Evolutionary conservation across 306 rosid species (phyloP).

Genomic region (Fagus crenata): DNA sequence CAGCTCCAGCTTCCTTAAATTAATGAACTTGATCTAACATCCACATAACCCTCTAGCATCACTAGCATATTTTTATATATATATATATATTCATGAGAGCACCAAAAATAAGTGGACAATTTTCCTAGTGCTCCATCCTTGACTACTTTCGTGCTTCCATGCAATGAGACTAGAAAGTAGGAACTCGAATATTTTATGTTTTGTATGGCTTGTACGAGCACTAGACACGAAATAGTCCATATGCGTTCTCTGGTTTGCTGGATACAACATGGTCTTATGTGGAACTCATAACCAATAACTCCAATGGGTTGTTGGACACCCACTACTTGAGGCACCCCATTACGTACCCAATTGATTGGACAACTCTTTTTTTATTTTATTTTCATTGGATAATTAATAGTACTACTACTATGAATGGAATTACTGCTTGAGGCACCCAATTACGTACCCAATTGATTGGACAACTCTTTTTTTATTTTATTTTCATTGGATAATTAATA

Average conservation of each 20-base stretch:
- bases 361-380: constrained; percentile 9
- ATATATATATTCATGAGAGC: no score
- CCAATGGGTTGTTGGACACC: constrained; percentile 41
- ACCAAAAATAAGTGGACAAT: no score
- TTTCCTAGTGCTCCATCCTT: no score
- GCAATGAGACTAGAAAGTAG: not conserved
- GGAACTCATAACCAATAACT: constrained; percentile 51
- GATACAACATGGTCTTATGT: constrained; percentile 50
- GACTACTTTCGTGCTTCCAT: no score
- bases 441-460: constrained; percentile 31
- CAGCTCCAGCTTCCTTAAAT: no score
- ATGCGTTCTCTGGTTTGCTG: constrained; percentile 19
- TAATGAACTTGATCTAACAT: no score
- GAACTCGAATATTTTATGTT: not conserved
- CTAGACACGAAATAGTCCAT: not conserved
- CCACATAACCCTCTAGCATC: no score
- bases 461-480: constrained; percentile 12
- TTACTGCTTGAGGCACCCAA: constrained; percentile 33
- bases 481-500: not conserved
- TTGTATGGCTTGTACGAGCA: not conserved
- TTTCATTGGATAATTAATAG: not conserved
- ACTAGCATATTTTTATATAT: no score
- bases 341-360: constrained; percentile 29
- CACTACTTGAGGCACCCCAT: constrained; percentile 38
- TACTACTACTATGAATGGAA: no score